Evolutionary conservation across 2,329 filamentous ascomycete genomes (phyloP).

Genomic region (Lecanicillium sp.): DNA sequence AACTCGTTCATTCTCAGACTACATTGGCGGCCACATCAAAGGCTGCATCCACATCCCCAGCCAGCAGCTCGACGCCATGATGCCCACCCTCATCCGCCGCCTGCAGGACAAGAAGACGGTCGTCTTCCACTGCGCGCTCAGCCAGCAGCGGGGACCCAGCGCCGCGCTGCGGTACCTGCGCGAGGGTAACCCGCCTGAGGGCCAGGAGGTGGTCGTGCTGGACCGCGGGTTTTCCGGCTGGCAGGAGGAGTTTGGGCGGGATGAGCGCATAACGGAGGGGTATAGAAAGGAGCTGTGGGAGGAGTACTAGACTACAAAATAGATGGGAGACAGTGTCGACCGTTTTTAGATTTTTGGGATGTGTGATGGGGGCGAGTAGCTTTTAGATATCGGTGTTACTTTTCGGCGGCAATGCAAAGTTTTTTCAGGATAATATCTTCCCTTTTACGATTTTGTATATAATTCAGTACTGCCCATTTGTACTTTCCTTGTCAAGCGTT

Average conservation of each 20-base stretch:
- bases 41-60: slow-evolving; percentile 71
- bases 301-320: slow-evolving; percentile 43
- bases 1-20: slow-evolving; percentile 45
- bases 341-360: too few relatives aligned
- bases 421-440: too few relatives aligned
- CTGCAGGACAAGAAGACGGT: slow-evolving; percentile 73
- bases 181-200: slow-evolving; percentile 51
- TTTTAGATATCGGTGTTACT: too few relatives aligned
- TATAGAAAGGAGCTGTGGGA: slow-evolving; percentile 83
- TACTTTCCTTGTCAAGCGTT: too few relatives aligned
- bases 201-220: slow-evolving; percentile 72
- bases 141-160: slow-evolving; percentile 80
- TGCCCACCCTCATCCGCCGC: slow-evolving; percentile 75
- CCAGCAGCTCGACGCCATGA: slow-evolving; percentile 61
- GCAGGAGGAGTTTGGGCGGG: slow-evolving; percentile 77
- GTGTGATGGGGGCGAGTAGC: too few relatives aligned
- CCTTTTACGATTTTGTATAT: too few relatives aligned
- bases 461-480: too few relatives aligned
- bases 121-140: slow-evolving; percentile 90
- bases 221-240: slow-evolving; percentile 81
- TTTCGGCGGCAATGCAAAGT: too few relatives aligned
- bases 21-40: slow-evolving; percentile 84
- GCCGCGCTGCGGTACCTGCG: slow-evolving; percentile 75
- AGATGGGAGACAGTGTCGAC: too few relatives aligned
- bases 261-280: slow-evolving; percentile 73